Base-by-base conservation (phyloP, 164 flowering plant genomes). In the Buxus sempervirens region DNA sequence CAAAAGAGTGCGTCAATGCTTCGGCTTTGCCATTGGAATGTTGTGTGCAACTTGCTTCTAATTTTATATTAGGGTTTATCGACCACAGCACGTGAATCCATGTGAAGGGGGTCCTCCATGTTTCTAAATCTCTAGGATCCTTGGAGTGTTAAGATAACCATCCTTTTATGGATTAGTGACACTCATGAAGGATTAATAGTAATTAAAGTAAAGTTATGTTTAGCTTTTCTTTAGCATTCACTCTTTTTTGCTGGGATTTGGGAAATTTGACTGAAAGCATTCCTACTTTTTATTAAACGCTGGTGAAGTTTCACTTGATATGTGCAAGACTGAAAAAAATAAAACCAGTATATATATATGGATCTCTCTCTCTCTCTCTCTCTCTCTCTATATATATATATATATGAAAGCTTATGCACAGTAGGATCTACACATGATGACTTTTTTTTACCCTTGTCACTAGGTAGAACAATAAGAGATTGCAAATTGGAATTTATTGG, bases 61-160 rank as follows among this genome's bases (percentile, higher is more conserved):
- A 67, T 64, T 56, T 28, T 54, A 61, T 58, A 69, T 71, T 77
- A 62, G 58, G 68, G 63, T 68, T 76, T 59, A 60, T 62, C 70
- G 49, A 61, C 75, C 15, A 48, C 55, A 68, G 53, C 86, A 82
- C 72, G 86, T 82, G 84, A 79, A 64, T 71, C 81, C 86, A 82
- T 81, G 88, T 85, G 88, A 82, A 76, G 75, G 63, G 81, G 86
- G 88, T 68, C 83, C 81, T 71, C 70, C 62, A 65, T 81, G 82
- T 73, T 76, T 36, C 49, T 36, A 42, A 42, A 42, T 45, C 54
- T 66, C 57, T 56, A 25, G 67, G 51, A 67, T 72, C 60, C 75
- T 62, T 74, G 67, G 78, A 66, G 67, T 75, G 75, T 71, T 48
- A 61, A 62, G 45, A 57, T 32, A 66, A 73, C 14, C 61, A 57